A percentile compares a stretch with the other conserved stretches of the same genome.
These are phyloP conservation scores for Calonectria leucothoes DNA, from an alignment of 2,329 filamentous ascomycete species.

Conservation along the genomic window DNA sequence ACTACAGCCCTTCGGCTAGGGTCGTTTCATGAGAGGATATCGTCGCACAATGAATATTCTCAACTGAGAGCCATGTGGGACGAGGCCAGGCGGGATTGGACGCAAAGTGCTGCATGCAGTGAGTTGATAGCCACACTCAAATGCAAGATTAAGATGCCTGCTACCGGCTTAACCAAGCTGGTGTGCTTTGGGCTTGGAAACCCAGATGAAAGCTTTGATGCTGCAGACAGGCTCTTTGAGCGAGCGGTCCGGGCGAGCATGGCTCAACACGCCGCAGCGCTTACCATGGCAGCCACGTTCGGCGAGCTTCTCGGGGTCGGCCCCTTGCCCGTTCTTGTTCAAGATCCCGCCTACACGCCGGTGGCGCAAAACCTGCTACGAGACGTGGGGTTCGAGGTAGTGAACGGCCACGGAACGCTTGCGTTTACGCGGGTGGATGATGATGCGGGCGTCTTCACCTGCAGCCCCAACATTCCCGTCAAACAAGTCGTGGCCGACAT, in stretches of 20 bases:
- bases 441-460: constrained; percentile 22
- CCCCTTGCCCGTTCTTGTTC: background rate
- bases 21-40: background rate
- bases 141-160: background rate
- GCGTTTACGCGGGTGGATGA: constrained; percentile 34
- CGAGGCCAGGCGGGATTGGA: background rate
- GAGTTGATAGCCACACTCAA: background rate
- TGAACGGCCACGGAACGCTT: constrained; percentile 16
- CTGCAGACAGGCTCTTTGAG: background rate
- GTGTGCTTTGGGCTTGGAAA: constrained; percentile 18
- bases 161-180: background rate
- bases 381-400: constrained; percentile 13
- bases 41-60: background rate
- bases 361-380: background rate
- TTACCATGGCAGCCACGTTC: background rate
- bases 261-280: constrained; percentile 5
- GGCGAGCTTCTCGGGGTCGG: background rate
- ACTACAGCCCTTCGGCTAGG: background rate
- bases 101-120: background rate
- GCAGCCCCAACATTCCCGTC: constrained; percentile 21
- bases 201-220: background rate
- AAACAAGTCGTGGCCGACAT: constrained; percentile 36
- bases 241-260: background rate
- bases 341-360: constrained; percentile 22
- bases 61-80: background rate